Evolutionary conservation across 163 green algal genomes (phyloP).

Genomic region (Volvox carteri): DNA sequence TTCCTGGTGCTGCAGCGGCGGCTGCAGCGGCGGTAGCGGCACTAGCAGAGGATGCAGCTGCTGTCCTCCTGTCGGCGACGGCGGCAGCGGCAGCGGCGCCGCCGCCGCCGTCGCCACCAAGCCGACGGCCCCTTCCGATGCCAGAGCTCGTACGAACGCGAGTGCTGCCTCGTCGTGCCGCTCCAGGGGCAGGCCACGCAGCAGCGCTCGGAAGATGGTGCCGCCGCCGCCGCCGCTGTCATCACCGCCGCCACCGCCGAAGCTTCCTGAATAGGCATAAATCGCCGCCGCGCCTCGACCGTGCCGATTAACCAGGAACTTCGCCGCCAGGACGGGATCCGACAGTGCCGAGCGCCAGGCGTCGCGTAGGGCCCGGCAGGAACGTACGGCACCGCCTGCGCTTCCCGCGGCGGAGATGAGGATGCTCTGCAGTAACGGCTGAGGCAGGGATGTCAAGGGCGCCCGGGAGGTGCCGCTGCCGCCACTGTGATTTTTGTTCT

Average conservation of each 20-base stretch:
- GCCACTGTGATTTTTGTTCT: too few relatives aligned
- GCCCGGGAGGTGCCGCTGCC: too few relatives aligned
- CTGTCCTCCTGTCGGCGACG: background rate
- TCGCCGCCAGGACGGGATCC: background rate
- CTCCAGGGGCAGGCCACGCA: background rate
- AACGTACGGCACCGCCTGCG: background rate
- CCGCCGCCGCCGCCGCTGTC: background rate
- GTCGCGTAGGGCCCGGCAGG: constrained; percentile 33
- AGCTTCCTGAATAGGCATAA: background rate
- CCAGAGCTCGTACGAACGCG: constrained; percentile 9
- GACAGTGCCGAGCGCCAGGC: constrained; percentile 17
- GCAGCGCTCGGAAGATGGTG: constrained; percentile 1
- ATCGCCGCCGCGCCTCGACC: background rate
- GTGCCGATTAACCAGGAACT: constrained; percentile 21
- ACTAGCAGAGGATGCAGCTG: background rate
- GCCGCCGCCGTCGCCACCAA: background rate
- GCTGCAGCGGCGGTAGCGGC: background rate
- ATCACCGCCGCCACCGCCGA: background rate
- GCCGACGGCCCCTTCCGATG: constrained; percentile 10
- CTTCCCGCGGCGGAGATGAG: background rate
- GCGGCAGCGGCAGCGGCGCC: background rate
- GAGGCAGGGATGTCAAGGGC: constrained; percentile 5
- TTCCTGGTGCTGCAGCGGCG: background rate
- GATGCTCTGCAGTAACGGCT: background rate
- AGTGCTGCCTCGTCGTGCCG: background rate